Conservation (phyloP, 2,329 filamentous ascomycete genomes). For the Stemphylium lycopersici region DNA sequence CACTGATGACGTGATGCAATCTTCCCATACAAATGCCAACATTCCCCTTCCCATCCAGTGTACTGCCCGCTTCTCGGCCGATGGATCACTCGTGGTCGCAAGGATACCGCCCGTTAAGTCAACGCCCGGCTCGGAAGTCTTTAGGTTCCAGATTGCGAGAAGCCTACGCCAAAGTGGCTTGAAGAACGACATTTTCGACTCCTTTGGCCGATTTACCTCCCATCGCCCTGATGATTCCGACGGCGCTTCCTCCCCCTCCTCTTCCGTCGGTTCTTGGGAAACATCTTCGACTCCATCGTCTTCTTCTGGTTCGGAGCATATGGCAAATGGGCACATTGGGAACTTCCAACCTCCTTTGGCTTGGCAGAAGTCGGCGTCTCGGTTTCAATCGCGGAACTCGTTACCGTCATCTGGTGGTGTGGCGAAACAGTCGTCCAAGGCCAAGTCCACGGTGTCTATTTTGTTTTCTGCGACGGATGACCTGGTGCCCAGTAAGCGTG, state of each 20-base stretch:
- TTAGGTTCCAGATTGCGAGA: slow-evolving; percentile 38
- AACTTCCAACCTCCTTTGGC: slow-evolving; percentile 57
- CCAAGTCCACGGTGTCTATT: slow-evolving; percentile 75
- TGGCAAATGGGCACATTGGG: slow-evolving; percentile 51
- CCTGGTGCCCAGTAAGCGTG: slow-evolving; percentile 77
- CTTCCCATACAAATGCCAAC: slow-evolving; percentile 66
- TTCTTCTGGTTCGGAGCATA: slow-evolving; percentile 45
- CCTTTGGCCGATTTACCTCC: slow-evolving; percentile 60
- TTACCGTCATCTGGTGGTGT: slow-evolving; percentile 43
- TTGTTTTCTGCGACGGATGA: slow-evolving; percentile 66
- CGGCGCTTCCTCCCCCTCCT: slow-evolving; percentile 32
- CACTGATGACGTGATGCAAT: slow-evolving; percentile 57
- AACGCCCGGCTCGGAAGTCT: slow-evolving; percentile 23
- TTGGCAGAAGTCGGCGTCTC: slow-evolving; percentile 58
- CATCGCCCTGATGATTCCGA: slow-evolving; percentile 28
- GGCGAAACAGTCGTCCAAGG: slow-evolving; percentile 43
- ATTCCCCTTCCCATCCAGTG: slow-evolving; percentile 66
- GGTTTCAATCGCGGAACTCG: slow-evolving; percentile 62
- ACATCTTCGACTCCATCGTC: slow-evolving; percentile 49
- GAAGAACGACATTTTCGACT: slow-evolving; percentile 64
- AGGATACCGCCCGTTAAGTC: slow-evolving; percentile 55
- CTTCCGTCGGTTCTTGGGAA: slow-evolving; percentile 44
- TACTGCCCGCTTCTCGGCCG: slow-evolving; percentile 63
- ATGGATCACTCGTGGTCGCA: slow-evolving; percentile 59
- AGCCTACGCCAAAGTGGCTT: slow-evolving; percentile 29